Percentiles rank a stretch among this genome's conserved stretches.
Conservation (phyloP, 495 filamentous ascomycete species). For the Penicillium flavigenum region DNA sequence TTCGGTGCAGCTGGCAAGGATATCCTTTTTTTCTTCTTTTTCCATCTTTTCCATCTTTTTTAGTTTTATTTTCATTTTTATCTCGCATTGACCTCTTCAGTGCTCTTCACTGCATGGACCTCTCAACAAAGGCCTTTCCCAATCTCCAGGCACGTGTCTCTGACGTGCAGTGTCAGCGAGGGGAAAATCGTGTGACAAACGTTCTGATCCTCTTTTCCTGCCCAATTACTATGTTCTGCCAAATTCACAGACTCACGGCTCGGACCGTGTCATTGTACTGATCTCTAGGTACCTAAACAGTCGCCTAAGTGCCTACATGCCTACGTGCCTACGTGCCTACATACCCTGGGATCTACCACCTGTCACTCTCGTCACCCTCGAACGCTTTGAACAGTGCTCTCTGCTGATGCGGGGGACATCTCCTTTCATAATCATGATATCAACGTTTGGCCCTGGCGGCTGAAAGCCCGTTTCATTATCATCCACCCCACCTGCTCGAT, state of each 20-base stretch:
- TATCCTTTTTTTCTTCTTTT: not conserved
- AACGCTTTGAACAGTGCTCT: not conserved
- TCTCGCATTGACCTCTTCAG: not conserved
- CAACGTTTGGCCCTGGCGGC: conserved; percentile 17
- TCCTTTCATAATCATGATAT: conserved; percentile 21
- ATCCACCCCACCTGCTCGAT: conserved; percentile 28
- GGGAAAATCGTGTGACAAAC: conserved; percentile 21
- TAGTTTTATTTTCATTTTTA: not conserved
- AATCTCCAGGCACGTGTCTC: conserved; percentile 16
- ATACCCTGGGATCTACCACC: not conserved
- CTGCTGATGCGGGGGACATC: conserved; percentile 4
- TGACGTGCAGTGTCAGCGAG: conserved; percentile 14
- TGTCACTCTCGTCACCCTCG: not conserved
- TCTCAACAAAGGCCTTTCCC: not conserved
- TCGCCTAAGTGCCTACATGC: not conserved
- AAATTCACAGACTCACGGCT: conserved; percentile 15
- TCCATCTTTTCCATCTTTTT: not conserved
- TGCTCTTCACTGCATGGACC: not conserved
- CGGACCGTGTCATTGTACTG: conserved; percentile 25
- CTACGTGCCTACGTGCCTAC: not conserved
- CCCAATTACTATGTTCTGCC: conserved; percentile 14
- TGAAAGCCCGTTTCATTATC: conserved; percentile 24
- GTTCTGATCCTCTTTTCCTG: conserved; percentile 18
- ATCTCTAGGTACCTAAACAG: not conserved
- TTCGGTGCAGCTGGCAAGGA: conserved; percentile 31